Conservation (phyloP, 148 eudicot species). For the Diospyros kaki region DNA sequence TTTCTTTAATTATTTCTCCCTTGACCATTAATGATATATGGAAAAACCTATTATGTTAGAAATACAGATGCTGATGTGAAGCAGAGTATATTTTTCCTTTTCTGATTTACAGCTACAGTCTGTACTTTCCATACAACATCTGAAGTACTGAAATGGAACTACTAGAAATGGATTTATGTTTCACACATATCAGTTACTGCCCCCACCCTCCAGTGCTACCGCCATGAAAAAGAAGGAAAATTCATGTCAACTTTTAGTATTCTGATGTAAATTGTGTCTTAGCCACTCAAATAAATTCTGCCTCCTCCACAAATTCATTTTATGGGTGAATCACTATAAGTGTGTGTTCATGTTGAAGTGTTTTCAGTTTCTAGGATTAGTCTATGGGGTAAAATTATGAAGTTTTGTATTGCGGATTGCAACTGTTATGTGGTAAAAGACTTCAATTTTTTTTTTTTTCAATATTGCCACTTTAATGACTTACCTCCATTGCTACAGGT, state of each 20-base stretch:
- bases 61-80: neutral
- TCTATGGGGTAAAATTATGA: neutral
- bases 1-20: neutral
- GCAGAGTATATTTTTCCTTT: neutral
- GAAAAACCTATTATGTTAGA: neutral
- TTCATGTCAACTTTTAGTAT: too few species aligned
- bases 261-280: neutral
- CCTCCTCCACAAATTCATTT: neutral
- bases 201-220: too few species aligned
- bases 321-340: neutral
- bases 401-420: too few species aligned
- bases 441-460: neutral
- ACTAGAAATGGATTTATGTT: neutral
- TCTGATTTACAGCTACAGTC: neutral
- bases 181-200: neutral
- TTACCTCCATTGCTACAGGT: conserved; percentile 39
- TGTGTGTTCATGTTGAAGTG: neutral
- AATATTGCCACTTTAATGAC: neutral
- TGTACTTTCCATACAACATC: neutral
- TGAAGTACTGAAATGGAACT: neutral
- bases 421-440: too few species aligned
- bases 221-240: too few species aligned
- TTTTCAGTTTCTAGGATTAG: neutral
- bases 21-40: neutral
- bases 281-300: neutral